Evolutionary conservation across 2,329 filamentous ascomycete genomes (phyloP).

Genomic region (Alternaria rosae): DNA sequence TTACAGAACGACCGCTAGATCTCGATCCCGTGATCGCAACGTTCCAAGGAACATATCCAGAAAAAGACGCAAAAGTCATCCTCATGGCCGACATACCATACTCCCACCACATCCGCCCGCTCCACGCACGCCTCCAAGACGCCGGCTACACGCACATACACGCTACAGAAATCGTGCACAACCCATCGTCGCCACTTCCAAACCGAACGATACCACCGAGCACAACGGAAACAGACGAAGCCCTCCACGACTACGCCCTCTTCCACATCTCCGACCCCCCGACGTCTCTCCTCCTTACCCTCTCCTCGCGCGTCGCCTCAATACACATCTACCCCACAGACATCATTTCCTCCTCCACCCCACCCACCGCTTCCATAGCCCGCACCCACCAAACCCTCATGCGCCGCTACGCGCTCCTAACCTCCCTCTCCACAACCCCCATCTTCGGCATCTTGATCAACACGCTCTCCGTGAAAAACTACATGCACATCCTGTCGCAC

Average conservation of each 20-base stretch:
- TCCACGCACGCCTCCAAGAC: conserved; percentile 64
- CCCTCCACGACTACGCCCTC: conserved; percentile 72
- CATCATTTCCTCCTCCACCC: conserved; percentile 27
- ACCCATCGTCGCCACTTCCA: conserved; percentile 81
- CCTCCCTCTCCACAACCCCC: conserved; percentile 78
- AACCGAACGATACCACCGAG: conserved; percentile 75
- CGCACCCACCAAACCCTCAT: conserved; percentile 69
- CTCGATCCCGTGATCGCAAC: conserved; percentile 64
- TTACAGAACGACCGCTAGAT: conserved; percentile 76
- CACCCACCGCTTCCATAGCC: conserved; percentile 52
- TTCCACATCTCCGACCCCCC: conserved; percentile 87
- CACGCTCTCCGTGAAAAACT: conserved; percentile 90
- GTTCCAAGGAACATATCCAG: conserved; percentile 74
- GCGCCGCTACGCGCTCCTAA: conserved; percentile 86
- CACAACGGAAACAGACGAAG: conserved; percentile 54
- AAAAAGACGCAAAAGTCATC: conserved; percentile 70
- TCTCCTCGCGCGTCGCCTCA: conserved; percentile 80
- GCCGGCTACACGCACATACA: conserved; percentile 75
- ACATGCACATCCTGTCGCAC: conserved; percentile 78
- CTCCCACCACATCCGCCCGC: conserved; percentile 71
- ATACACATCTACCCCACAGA: conserved; percentile 78
- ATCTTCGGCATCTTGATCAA: conserved; percentile 96
- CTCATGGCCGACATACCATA: conserved; percentile 92
- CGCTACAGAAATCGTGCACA: conserved; percentile 74
- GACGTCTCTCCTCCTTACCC: conserved; percentile 81